These are phyloP conservation scores for Polyporus arcularius DNA, from an alignment of 768 basidiomycete species.

Conservation along the genomic window DNA sequence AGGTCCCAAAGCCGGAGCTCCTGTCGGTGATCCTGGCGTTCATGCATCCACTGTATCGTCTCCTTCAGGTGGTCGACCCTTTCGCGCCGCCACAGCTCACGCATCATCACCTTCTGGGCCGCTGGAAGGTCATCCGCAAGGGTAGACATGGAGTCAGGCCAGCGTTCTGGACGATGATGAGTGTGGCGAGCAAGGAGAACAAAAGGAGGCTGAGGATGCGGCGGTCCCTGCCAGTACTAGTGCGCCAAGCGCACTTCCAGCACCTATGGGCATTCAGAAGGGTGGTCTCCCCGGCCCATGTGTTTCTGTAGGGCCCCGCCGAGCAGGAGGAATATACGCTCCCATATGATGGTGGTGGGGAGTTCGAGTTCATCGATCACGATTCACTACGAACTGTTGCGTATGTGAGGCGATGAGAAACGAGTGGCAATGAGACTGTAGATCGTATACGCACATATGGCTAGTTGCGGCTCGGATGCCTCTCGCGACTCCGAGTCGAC, in stretches of 20 bases:
- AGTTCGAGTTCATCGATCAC: too few relatives aligned
- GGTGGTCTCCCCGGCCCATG: background rate
- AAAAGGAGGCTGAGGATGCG: background rate
- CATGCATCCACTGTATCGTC: background rate
- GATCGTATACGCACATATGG: too few relatives aligned
- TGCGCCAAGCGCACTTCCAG: background rate
- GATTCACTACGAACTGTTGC: too few relatives aligned
- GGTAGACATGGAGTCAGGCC: background rate
- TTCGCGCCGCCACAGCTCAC: conserved; percentile 3
- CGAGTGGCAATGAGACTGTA: too few relatives aligned
- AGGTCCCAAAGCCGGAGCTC: background rate
- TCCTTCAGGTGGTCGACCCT: background rate
- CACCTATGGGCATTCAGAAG: background rate
- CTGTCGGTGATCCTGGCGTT: background rate
- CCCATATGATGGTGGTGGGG: too few relatives aligned
- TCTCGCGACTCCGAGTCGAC: too few relatives aligned
- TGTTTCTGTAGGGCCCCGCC: too few relatives aligned
- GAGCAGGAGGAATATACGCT: background rate
- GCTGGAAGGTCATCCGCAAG: conserved; percentile 11
- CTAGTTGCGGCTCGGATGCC: too few relatives aligned
- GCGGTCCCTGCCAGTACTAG: background rate
- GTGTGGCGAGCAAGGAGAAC: background rate
- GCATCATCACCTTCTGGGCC: conserved; percentile 1
- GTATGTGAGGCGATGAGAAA: too few relatives aligned
- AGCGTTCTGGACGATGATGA: conserved; percentile 12